These are phyloP conservation scores for Cladorrhinum sp. DNA, from an alignment of 2,329 filamentous ascomycete species.

Conservation along the genomic window DNA sequence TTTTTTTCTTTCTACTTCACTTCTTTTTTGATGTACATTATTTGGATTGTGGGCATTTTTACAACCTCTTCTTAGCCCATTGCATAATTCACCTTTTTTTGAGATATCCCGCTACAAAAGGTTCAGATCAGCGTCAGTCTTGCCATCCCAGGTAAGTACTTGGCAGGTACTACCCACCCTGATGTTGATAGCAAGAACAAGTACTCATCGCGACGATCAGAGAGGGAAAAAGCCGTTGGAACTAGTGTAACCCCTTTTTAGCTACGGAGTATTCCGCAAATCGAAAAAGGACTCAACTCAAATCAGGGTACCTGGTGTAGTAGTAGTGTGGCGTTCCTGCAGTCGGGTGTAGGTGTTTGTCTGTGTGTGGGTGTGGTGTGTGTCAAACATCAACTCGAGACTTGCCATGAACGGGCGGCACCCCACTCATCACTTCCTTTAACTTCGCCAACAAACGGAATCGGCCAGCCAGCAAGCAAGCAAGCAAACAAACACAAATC, in stretches of 20 bases:
- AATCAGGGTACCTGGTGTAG: background rate
- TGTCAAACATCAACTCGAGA: background rate
- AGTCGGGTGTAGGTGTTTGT: too few species aligned
- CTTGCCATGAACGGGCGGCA: background rate
- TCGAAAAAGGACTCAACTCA: background rate
- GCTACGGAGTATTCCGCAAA: background rate
- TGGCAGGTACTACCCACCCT: background rate
- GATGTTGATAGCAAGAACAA: too few species aligned
- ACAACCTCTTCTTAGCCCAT: background rate
- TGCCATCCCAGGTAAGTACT: background rate
- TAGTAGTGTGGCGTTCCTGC: too few species aligned
- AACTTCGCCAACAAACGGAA: background rate
- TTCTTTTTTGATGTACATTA: constrained; percentile 1
- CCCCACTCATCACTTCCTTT: background rate
- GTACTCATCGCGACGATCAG: background rate
- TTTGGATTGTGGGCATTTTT: constrained; percentile 1
- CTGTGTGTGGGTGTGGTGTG: background rate
- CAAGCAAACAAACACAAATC: too few species aligned
- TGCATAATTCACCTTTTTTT: background rate
- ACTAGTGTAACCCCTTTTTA: background rate
- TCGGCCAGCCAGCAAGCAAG: too few species aligned
- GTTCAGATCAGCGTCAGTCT: background rate
- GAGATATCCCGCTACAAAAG: background rate
- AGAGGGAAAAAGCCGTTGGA: background rate
- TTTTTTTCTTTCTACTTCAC: background rate